Evolutionary conservation across 257 asterid species (phyloP), one percentile per base, ranked within the genome.

Genomic region (Orobanche coerulescens): DNA sequence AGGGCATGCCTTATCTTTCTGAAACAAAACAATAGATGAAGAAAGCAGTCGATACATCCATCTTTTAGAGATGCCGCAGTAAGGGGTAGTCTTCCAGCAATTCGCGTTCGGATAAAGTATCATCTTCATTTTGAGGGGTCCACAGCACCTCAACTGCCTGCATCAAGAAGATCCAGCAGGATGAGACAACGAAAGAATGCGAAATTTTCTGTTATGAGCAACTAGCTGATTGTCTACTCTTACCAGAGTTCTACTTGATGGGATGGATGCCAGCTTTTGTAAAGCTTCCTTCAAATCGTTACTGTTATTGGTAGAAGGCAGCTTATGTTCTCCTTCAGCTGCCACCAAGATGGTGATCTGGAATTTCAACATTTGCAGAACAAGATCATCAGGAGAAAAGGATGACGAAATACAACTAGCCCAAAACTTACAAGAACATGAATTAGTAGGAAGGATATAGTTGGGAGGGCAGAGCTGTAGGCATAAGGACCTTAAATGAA

Each of bases 81-180:
- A 85, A 70, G 3, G 95, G 88, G 82, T 91, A 91, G 69, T 91
- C 96, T 71, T 85, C 84, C 5, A 91, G 89, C 37, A 91, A 76
- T 75, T 91, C 90, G 65, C 88, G 86, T 73, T 91, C 98, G 2
- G 98, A 83, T 46, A 91, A 71, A 1, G 85, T 67, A 71, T 85
- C 98, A 4, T 79, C 83, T 75, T 91, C 95, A 22, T 82, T 84
- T 65, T 91, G 98, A 15, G 98, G 98, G 5, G 98, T 91, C 98
- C 98, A 91, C 23, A 91, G 73, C 68, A 91, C 90, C 85, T 91
- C 96, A 13, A 91, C 95, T 1, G 96, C 97, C 96, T 90, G 85
- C 61, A 76, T 9, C 18, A 14, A 14, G 18, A 62, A 20, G 34
- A 28, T 24, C 12, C 20, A 11, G 28, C 30, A 36, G 40, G 37